These are phyloP conservation scores for Cercospora brassicicola DNA, from an alignment of 2,329 filamentous ascomycete genomes.

Conservation along the genomic window DNA sequence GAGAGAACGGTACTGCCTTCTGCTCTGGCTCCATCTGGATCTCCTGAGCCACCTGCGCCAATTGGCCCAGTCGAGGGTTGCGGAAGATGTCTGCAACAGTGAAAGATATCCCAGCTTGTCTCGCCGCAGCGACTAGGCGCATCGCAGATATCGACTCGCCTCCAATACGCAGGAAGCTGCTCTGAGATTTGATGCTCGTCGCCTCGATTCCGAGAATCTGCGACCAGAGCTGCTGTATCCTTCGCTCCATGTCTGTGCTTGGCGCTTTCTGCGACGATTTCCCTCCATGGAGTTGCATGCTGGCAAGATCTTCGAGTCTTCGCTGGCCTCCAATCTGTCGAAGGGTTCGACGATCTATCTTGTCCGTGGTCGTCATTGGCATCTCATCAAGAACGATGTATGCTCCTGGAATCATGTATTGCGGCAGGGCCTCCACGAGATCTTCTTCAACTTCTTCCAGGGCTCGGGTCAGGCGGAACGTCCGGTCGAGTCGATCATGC, in stretches of 20 bases:
- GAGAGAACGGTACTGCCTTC: neutral
- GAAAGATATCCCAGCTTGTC: slow-evolving; percentile 40
- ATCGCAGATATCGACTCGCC: slow-evolving; percentile 52
- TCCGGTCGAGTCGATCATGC: neutral
- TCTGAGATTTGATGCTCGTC: slow-evolving; percentile 55
- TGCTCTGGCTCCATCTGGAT: neutral
- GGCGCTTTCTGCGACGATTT: slow-evolving; percentile 32
- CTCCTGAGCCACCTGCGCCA: slow-evolving; percentile 24
- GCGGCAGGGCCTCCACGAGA: slow-evolving; percentile 59
- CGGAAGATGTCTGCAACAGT: slow-evolving; percentile 49
- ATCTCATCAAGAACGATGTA: slow-evolving; percentile 65
- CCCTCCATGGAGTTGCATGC: slow-evolving; percentile 20
- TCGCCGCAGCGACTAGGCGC: slow-evolving; percentile 45
- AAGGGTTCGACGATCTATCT: slow-evolving; percentile 63
- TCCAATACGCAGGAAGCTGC: slow-evolving; percentile 52
- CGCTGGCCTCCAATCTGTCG: slow-evolving; percentile 44
- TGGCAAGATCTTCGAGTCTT: slow-evolving; percentile 45
- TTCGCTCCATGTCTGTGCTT: slow-evolving; percentile 58
- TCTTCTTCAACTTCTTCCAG: slow-evolving; percentile 36
- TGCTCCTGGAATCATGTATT: slow-evolving; percentile 74
- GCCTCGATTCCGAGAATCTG: slow-evolving; percentile 49
- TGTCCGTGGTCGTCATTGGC: slow-evolving; percentile 70
- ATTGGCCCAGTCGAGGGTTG: slow-evolving; percentile 29
- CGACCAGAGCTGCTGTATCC: slow-evolving; percentile 56
- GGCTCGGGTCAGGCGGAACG: slow-evolving; percentile 39